These are phyloP conservation scores for Xeromyces bisporus DNA, from an alignment of 495 filamentous ascomycete species.

Conservation along the genomic window DNA sequence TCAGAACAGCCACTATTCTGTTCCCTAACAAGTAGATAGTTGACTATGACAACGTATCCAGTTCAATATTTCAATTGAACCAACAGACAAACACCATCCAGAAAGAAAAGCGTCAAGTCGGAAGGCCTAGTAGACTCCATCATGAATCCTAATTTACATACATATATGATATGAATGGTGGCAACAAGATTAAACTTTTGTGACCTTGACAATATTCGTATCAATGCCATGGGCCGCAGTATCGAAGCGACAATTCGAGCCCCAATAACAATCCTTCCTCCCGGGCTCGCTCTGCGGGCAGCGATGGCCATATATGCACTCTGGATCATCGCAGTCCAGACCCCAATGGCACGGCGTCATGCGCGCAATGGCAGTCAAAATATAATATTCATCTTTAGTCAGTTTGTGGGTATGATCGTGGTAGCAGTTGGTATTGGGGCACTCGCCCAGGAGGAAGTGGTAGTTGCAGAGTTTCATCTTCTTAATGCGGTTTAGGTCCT, in stretches of 20 bases:
- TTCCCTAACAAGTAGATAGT: too few relatives aligned
- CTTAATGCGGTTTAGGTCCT: conserved; percentile 43
- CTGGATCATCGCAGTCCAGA: conserved; percentile 51
- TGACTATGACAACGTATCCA: too few relatives aligned
- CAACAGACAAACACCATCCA: too few relatives aligned
- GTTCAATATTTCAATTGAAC: too few relatives aligned
- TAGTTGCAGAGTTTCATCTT: conserved; percentile 75
- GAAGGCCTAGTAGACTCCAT: too few relatives aligned
- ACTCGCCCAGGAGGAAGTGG: conserved; percentile 60
- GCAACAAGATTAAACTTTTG: conserved; percentile 23
- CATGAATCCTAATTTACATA: too few relatives aligned
- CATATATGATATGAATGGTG: too few relatives aligned
- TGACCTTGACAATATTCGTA: conserved; percentile 33
- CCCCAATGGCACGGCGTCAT: conserved; percentile 66
- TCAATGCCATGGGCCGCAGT: conserved; percentile 34
- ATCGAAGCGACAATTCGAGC: conserved; percentile 35
- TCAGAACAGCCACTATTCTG: too few relatives aligned
- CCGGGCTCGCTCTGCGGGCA: conserved; percentile 32
- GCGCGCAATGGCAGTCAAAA: conserved; percentile 52
- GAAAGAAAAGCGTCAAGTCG: too few relatives aligned
- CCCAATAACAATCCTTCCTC: conserved; percentile 33
- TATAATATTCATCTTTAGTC: conserved; percentile 45
- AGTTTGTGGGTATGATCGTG: conserved; percentile 63
- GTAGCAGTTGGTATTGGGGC: conserved; percentile 52
- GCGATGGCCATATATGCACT: conserved; percentile 75